Evolutionary conservation across 202 grass and related monocot species (phyloP).

Genomic region (Digitaria exilis): DNA sequence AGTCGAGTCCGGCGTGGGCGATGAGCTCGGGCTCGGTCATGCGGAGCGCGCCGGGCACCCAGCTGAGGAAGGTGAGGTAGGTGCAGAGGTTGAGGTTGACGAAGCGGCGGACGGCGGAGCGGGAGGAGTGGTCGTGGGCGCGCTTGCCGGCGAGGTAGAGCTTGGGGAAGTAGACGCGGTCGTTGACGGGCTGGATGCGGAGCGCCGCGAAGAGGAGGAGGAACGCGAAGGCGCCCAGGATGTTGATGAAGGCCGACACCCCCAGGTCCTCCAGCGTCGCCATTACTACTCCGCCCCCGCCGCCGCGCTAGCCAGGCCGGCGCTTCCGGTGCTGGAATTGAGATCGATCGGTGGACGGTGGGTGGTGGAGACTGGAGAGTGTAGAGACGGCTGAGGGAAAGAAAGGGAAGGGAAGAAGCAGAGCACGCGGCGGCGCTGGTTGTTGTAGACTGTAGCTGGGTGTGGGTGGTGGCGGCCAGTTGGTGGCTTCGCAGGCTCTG

Average conservation of each 20-base stretch:
- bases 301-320: too few species aligned
- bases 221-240: conserved; percentile 75
- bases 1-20: conserved; percentile 86
- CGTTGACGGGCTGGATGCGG: conserved; percentile 94
- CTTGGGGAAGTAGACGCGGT: conserved; percentile 96
- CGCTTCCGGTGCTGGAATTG: too few species aligned
- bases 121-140: conserved; percentile 10
- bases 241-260: conserved; percentile 97
- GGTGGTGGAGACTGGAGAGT: not conserved
- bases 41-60: conserved; percentile 85
- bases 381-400: not conserved
- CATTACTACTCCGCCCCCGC: conserved; percentile 32
- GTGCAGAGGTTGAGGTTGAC: conserved; percentile 93
- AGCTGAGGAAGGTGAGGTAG: conserved; percentile 89
- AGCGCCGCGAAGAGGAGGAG: conserved; percentile 84
- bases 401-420: not conserved
- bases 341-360: not conserved
- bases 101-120: conserved; percentile 53
- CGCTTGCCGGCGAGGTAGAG: conserved; percentile 67
- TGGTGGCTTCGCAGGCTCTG: not conserved
- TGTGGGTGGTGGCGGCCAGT: not conserved
- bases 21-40: conserved; percentile 73
- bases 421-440: not conserved
- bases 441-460: not conserved
- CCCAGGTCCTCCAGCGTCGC: conserved; percentile 83